phyloP scores from a whole-genome alignment of 2,329 filamentous ascomycete species.

The Curvularia verruculosa region DNA sequence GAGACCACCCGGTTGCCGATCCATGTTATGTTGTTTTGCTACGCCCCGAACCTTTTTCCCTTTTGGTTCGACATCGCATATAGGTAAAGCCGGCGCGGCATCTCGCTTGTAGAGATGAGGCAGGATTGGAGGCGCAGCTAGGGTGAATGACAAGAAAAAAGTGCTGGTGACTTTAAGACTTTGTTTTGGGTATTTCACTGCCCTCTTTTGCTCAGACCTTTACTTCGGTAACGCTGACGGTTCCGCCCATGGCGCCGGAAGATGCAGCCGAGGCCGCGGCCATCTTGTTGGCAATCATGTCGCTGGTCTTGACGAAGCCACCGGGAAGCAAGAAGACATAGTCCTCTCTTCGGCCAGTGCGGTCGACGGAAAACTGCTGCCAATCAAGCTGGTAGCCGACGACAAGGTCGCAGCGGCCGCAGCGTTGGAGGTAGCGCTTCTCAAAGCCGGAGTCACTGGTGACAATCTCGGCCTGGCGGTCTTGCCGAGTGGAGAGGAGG shows the following conservation, averaged over 20 bases:
- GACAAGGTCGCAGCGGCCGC: conserved; percentile 65
- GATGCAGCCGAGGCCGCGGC: conserved; percentile 13
- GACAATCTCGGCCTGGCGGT: conserved; percentile 59
- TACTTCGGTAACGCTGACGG: conserved; percentile 30
- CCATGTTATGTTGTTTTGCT: background rate
- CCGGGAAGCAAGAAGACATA: conserved; percentile 67
- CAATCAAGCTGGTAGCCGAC: conserved; percentile 68
- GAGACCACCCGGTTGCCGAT: too few species aligned
- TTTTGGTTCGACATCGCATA: background rate
- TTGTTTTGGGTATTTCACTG: background rate
- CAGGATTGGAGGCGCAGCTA: background rate
- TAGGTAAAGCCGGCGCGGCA: background rate
- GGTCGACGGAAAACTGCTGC: conserved; percentile 53
- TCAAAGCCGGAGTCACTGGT: conserved; percentile 69
- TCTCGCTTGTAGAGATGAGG: background rate
- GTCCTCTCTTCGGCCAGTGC: conserved; percentile 49
- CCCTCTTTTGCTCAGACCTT: conserved; percentile 23
- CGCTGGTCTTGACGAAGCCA: conserved; percentile 63
- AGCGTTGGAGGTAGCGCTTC: conserved; percentile 65
- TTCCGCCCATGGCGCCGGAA: conserved; percentile 18
- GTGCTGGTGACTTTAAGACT: background rate
- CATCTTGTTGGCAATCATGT: conserved; percentile 56
- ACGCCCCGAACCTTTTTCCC: too few species aligned
- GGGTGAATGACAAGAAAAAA: background rate
- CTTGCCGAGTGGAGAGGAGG: conserved; percentile 56